Conservation (phyloP, 208 protist genomes). For the Trypanosoma rangeli region DNA sequence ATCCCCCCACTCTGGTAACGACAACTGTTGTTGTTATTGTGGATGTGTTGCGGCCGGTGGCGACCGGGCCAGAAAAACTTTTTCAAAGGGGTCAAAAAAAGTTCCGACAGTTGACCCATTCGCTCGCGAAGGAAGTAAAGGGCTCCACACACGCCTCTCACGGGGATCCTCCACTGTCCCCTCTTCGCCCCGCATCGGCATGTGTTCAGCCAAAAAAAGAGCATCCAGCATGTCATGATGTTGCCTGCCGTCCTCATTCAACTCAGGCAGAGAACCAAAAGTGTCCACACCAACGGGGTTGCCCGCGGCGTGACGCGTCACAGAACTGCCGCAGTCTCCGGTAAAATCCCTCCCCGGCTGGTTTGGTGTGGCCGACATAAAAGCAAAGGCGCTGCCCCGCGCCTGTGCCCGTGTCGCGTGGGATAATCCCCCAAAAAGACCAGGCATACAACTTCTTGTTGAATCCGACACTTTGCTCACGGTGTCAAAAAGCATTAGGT, state of each 20-base stretch:
- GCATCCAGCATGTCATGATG: conserved; percentile 9
- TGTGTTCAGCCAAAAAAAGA: not conserved
- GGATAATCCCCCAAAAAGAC: not conserved
- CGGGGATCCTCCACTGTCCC: not conserved
- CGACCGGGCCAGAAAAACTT: not conserved
- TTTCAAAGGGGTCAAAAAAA: conserved; percentile 14
- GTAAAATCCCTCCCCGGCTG: not conserved
- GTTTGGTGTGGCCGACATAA: not conserved
- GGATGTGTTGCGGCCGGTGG: not conserved
- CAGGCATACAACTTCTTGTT: not conserved
- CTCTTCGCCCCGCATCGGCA: not conserved
- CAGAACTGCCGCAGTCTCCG: not conserved
- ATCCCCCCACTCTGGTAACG: not conserved
- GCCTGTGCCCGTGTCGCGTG: not conserved
- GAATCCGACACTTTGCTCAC: not conserved
- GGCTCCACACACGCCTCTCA: not conserved
- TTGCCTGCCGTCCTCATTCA: not conserved
- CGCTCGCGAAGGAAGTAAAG: not conserved
- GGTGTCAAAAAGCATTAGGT: conserved; percentile 11
- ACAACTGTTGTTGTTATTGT: not conserved
- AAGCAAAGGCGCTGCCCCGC: conserved; percentile 9
- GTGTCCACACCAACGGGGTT: not conserved
- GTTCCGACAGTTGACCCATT: conserved; percentile 11
- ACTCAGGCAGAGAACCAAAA: not conserved
- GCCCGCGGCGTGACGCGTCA: not conserved